phyloP scores from a whole-genome alignment of 805 yeast species.

The Pichia exigua region DNA sequence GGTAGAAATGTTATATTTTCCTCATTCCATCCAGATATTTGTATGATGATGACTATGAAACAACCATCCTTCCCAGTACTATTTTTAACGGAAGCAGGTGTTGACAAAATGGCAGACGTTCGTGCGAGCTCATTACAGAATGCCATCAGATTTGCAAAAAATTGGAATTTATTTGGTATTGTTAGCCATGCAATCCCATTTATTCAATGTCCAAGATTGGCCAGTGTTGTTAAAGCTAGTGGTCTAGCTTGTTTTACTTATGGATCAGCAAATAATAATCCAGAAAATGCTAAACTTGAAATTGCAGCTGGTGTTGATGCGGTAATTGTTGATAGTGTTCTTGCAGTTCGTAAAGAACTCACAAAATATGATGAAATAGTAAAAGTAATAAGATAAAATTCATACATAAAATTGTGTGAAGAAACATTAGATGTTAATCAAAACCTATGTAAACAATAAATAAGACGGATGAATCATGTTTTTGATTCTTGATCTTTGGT shows the following conservation, averaged over 20 bases:
- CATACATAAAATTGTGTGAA: neutral
- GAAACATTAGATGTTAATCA: neutral
- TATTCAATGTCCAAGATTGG: constrained; percentile 82
- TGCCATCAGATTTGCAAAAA: constrained; percentile 82
- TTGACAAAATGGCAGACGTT: constrained; percentile 78
- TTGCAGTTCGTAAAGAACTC: constrained; percentile 85
- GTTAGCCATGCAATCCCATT: constrained; percentile 85
- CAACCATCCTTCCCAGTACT: constrained; percentile 91
- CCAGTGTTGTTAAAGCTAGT: constrained; percentile 81
- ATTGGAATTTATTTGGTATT: constrained; percentile 87
- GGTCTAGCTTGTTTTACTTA: constrained; percentile 93
- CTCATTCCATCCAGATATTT: constrained; percentile 91
- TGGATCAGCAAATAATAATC: constrained; percentile 77
- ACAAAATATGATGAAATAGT: constrained; percentile 23
- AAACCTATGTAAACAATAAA: neutral
- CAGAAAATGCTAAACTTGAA: constrained; percentile 75
- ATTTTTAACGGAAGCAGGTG: constrained; percentile 85
- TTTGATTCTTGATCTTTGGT: too few relatives aligned
- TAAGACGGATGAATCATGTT: too few relatives aligned
- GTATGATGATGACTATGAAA: constrained; percentile 75
- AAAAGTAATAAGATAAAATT: neutral
- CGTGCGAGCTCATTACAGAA: constrained; percentile 83
- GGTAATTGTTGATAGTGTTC: constrained; percentile 91
- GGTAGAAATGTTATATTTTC: constrained; percentile 87
- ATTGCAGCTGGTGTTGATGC: constrained; percentile 96